Evolutionary conservation across 805 yeast species (phyloP), one percentile per base, ranked within the genome.

Genomic region (Debaryomyces tyrocola): DNA sequence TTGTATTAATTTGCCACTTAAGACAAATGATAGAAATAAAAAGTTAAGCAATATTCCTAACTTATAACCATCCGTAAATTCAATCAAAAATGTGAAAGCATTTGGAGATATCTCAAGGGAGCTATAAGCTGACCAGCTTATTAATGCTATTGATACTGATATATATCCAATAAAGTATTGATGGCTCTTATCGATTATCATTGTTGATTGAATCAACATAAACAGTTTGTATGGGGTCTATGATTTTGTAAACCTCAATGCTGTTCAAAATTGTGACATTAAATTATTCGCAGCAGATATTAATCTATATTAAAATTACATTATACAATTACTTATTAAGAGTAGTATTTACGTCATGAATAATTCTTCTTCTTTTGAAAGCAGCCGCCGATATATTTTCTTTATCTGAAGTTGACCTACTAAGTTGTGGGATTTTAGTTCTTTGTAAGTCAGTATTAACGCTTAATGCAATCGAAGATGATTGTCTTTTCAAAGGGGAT

Each of bases 1-100:
- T 40, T 83, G 85, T 0, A 83, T 51, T 7, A 74, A 36, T 51
- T 80, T 79, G n/a, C 57, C 57, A 11, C 58, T 27, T 9, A 58
- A 49, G 11, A 62, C 41, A 38, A 60, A 57, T 4, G 56, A 37
- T 36, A 56, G 53, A 31, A 58, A 49, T 11, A 66, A 44, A 28
- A 54, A 56, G 47, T 68, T 68, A 46, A 68, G 49, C 6, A 66
- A 42, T 2, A 65, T 60, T 1, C 60, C 60, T 27, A 68, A 48
- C 31, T 63, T 61, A 35, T 57, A 47, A 2, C 70, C 69, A 36
- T 62, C 67, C 9, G 73, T 66, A 40, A 68, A 42, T 36, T 63
- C 64, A 33, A 59, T 54, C 18, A 66, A 35, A 18, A 66, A 57
- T 20, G 62, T 55, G 17, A 56, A 52, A 40, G 50, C 51, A 45